phyloP scores from a whole-genome alignment of 257 asterid genomes.

The Euphrasia confusa region DNA sequence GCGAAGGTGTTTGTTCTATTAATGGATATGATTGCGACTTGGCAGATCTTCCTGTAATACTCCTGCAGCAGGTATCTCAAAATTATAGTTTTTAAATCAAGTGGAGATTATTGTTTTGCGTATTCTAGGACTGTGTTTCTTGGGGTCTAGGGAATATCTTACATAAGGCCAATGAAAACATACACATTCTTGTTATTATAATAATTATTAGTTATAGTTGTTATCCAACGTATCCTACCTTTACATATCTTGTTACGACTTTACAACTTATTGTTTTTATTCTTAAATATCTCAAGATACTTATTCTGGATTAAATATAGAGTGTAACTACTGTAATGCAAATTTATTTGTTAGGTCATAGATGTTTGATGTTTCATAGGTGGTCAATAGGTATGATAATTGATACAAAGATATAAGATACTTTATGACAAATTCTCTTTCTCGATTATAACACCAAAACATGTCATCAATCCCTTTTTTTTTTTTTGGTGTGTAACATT shows the following conservation, averaged over 20 bases:
- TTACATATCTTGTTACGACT: neutral
- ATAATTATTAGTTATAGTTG: neutral
- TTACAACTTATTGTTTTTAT: too few relatives aligned
- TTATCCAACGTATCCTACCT: neutral
- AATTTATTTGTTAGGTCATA: too few relatives aligned
- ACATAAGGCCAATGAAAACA: too few relatives aligned
- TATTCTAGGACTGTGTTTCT: constrained; percentile 6
- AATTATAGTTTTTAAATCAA: neutral
- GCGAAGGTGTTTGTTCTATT: constrained; percentile 45
- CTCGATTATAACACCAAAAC: neutral
- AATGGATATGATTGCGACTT: constrained; percentile 76
- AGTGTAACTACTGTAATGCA: too few relatives aligned
- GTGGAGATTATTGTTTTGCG: neutral
- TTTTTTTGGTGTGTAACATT: too few relatives aligned
- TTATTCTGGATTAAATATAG: too few relatives aligned
- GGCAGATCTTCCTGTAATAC: constrained; percentile 79
- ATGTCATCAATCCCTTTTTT: neutral
- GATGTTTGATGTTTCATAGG: too few relatives aligned
- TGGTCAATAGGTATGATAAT: too few relatives aligned
- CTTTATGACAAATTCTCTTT: neutral
- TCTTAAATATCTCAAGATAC: too few relatives aligned
- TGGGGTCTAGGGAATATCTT: too few relatives aligned
- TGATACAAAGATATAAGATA: too few relatives aligned
- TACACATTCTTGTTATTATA: too few relatives aligned
- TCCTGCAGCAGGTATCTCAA: constrained; percentile 75